Percentiles rank a stretch among this genome's conserved stretches.
phyloP scores from a whole-genome alignment of 495 filamentous ascomycete genomes.

The Margaritispora aquatica region DNA sequence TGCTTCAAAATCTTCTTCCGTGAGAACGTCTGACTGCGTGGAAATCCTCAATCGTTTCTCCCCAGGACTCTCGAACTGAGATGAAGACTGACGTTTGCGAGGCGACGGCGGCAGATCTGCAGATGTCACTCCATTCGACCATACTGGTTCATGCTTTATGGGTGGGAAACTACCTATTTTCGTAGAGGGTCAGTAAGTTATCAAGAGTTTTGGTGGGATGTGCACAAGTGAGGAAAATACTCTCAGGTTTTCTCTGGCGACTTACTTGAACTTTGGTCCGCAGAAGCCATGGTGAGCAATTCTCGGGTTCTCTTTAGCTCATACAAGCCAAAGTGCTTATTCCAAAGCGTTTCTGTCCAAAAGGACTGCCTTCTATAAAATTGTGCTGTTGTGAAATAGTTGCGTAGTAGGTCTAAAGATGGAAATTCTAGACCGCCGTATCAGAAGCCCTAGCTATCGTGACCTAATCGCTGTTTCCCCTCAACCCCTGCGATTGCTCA shows the following conservation, averaged over 20 bases:
- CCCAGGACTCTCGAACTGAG: conserved; percentile 8
- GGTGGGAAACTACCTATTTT: conserved; percentile 1
- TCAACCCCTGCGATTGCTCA: no score
- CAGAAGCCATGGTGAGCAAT: background rate
- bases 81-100: conserved; percentile 14
- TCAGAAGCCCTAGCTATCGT: background rate
- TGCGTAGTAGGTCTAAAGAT: background rate
- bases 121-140: background rate
- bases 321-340: no score
- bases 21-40: background rate
- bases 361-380: background rate
- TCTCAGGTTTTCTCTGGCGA: no score
- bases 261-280: background rate
- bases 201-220: background rate
- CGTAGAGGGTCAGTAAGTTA: no score
- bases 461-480: background rate
- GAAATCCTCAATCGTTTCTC: conserved; percentile 23
- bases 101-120: conserved; percentile 8
- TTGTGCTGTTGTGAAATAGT: background rate
- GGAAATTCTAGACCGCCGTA: background rate
- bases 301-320: no score
- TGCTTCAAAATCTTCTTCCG: conserved; percentile 9
- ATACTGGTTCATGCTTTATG: conserved; percentile 19
- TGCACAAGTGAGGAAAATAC: no score
- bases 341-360: no score